Evolutionary conservation across 176 grass and related monocot species (phyloP), one percentile per base, ranked within the genome.

Genomic region (Bolboschoenus planiculmis): DNA sequence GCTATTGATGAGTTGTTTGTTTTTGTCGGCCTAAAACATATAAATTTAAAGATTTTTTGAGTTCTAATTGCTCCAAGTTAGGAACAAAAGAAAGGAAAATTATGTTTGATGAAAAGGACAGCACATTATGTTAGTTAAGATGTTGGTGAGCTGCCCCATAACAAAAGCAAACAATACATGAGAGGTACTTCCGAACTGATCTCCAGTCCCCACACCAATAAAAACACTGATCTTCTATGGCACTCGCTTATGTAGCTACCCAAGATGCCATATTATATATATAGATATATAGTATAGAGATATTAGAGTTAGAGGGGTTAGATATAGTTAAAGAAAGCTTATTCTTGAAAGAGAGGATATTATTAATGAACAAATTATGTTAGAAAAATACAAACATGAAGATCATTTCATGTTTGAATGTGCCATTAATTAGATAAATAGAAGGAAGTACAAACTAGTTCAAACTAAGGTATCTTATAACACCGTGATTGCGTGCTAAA

Each of bases 161-260:
- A 62, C 78, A 81, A 81, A 81, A 81, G 54, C 26, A 61, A 81
- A 29, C 78, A 63, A n/a, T 60, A 60, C 56, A 81, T 62, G 78
- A 81, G 78, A 81, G 56, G 10, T 63, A 63, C 78, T 81, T 79
- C 54, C 54, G 58, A 58, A 24, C 51, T 37, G 76, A 57, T 80
- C 51, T 65, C 80, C 13, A 46, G 33, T 35, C 18, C 15, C 47
- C 77, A 81, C 77, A 81, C 80, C 60, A 63, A 82, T 10, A 16
- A 24, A 48, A 46, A 23, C 43, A 16, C 14, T 18, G 37, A 82
- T 82, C 33, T 66, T 62, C 20, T 61, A 30, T 82, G 80, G 14
- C 58, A 63, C 15, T 24, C 24, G 5, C 15, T 33, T 37, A 1
- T 61, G 35, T 61, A 43, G 54, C 78, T 80, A 42, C 36, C 18